A percentile compares a stretch with the other conserved stretches of the same genome.
Conservation (phyloP, 179 eudicot genomes). For the Amaranthus tricolor region DNA sequence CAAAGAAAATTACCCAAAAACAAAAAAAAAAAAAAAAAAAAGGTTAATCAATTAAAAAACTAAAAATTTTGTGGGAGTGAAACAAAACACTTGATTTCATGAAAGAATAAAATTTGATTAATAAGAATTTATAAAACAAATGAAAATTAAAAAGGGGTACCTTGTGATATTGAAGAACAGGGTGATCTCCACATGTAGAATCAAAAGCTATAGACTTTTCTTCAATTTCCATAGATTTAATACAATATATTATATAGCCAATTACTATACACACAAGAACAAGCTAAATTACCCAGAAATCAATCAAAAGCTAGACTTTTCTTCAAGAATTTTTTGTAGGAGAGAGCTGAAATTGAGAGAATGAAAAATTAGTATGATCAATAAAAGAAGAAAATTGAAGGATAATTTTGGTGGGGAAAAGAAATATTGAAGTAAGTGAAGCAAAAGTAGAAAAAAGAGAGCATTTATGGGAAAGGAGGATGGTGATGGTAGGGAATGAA, state of each 20-base stretch:
- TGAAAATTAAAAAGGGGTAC: neutral
- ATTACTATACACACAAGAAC: neutral
- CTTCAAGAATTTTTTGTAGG: no score
- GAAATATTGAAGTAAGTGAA: neutral
- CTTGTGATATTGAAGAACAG: constrained; percentile 24
- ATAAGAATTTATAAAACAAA: neutral
- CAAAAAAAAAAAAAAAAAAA: no score
- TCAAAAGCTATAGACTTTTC: constrained; percentile 22
- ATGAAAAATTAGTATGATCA: neutral
- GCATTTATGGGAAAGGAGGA: neutral
- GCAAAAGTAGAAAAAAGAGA: neutral
- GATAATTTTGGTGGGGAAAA: neutral
- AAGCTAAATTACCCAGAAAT: neutral
- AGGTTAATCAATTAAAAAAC: no score
- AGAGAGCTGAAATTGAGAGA: neutral
- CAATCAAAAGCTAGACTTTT: no score
- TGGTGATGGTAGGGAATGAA: constrained; percentile 8
- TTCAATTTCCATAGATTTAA: constrained; percentile 26
- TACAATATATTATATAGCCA: neutral
- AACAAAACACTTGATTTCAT: no score
- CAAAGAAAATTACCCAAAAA: no score
- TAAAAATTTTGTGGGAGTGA: neutral
- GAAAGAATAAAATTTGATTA: neutral
- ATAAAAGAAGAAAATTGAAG: neutral
- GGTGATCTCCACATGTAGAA: neutral